A percentile compares a stretch with the other conserved stretches of the same genome.
Conservation (phyloP, 2,329 filamentous ascomycete genomes). For the Trichoderma koningii region DNA sequence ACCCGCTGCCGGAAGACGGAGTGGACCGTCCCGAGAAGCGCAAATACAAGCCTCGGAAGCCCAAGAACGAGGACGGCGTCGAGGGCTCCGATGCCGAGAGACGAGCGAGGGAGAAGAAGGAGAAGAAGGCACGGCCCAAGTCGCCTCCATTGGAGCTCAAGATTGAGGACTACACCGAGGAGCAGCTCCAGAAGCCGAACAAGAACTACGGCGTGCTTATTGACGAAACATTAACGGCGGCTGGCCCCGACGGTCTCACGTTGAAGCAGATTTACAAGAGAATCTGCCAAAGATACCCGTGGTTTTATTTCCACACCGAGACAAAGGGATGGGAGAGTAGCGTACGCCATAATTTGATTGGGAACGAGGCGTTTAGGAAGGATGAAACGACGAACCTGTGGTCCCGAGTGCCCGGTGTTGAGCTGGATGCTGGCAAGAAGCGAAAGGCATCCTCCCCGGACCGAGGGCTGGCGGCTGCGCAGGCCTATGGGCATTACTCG, state of each 20-base stretch:
- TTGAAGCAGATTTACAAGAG: constrained; percentile 66
- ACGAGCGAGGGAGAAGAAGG: constrained; percentile 59
- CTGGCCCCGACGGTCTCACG: constrained; percentile 55
- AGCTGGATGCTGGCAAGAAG: constrained; percentile 63
- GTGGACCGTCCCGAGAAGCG: constrained; percentile 61
- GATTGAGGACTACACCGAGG: constrained; percentile 57
- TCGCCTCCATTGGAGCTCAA: constrained; percentile 61
- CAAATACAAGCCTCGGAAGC: constrained; percentile 65
- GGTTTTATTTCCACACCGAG: constrained; percentile 61
- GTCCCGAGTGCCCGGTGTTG: constrained; percentile 59
- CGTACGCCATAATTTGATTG: constrained; percentile 64
- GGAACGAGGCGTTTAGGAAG: constrained; percentile 63
- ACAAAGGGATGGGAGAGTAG: constrained; percentile 68
- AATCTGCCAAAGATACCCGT: constrained; percentile 60
- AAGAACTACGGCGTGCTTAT: constrained; percentile 65
- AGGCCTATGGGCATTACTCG: constrained; percentile 43
- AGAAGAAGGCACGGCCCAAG: constrained; percentile 60
- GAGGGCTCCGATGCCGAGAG: constrained; percentile 60
- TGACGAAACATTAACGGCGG: constrained; percentile 59
- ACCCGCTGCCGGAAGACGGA: constrained; percentile 60
- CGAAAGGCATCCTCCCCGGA: constrained; percentile 58
- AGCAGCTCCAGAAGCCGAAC: constrained; percentile 62
- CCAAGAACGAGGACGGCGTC: constrained; percentile 54
- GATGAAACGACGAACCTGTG: constrained; percentile 58
- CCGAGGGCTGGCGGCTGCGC: constrained; percentile 44